Evolutionary conservation across 768 basidiomycete genomes (phyloP), one percentile per base, ranked within the genome.

Genomic region (Macrocybe gigantea): DNA sequence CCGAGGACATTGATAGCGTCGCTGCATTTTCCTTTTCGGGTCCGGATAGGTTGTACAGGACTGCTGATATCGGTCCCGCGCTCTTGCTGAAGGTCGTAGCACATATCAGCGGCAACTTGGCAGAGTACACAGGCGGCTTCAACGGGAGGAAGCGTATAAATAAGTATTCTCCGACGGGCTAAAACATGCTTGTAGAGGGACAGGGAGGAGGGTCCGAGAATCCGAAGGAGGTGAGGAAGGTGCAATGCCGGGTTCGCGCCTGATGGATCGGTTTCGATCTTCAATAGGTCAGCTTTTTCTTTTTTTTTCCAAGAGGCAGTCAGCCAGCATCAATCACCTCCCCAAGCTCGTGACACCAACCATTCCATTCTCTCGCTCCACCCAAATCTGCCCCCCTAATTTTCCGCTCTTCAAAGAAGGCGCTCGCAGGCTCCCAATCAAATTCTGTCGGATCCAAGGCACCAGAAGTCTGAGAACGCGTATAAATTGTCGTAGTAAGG

Each of bases 121-220:
- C 85, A 86, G 33, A 93, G 71, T 4, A 85, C 74, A 53, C 85
- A 90, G 0, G 89, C 86, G 0, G 80, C 78, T 59, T 91, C 86
- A 9, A 91, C 86, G 0, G 88, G 85, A 0, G 88, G 88, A 1
- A 80, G 68, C 0, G 89, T 88, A 59, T 87, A 88, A 33, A 93
- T 83, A 34, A 93, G 68, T n/a, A 92, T 78, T 11, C 90, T 73
- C 45, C 74, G 79, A 5, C 89, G 76, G 0, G 82, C 83, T 5
- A 92, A 71, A 11, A 88, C 77, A 55, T 90, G 80, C 57, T 90
- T 90, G 67, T 88, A 88, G 2, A 92, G 63, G 0, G 87, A 91
- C 33, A 92, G 65, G 0, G 80, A 78, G 1, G 88, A 87, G 0
- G 88, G 87, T 0, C 90, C 90, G 22, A 93, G 71, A 45, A 90